These are phyloP conservation scores for Clavaria fumosa DNA, from an alignment of 768 basidiomycete species.

Conservation along the genomic window DNA sequence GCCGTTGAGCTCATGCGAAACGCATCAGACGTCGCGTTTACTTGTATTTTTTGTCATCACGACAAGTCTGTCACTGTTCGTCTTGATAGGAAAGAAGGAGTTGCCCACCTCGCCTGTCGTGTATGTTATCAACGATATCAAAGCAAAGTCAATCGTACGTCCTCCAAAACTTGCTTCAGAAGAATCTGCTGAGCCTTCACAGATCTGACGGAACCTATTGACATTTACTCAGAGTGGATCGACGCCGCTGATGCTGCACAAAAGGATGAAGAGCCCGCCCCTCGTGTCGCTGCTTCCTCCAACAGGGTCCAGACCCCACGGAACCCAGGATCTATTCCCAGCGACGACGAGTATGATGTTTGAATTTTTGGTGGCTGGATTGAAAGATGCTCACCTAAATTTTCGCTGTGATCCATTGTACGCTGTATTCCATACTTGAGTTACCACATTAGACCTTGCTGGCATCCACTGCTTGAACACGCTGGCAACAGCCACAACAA, in stretches of 20 bases:
- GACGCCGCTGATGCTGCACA: constrained; percentile 78
- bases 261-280: constrained; percentile 39
- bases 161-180: constrained; percentile 5
- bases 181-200: constrained; percentile 6
- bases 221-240: constrained; percentile 88
- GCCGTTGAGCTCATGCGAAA: constrained; percentile 1
- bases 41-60: constrained; percentile 81
- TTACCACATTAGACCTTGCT: too few species aligned
- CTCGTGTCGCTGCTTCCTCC: constrained; percentile 36
- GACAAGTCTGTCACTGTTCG: constrained; percentile 79
- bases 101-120: constrained; percentile 67
- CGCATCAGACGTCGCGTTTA: constrained; percentile 59
- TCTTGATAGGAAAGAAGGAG: constrained; percentile 72
- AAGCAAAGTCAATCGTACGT: constrained; percentile 69
- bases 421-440: too few species aligned
- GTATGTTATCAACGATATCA: constrained; percentile 81
- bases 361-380: too few species aligned
- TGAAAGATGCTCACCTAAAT: too few species aligned
- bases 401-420: too few species aligned
- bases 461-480: too few species aligned
- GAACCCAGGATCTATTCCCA: constrained; percentile 29
- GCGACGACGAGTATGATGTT: constrained; percentile 39
- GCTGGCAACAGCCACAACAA: too few species aligned
- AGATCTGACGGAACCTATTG: constrained; percentile 81
- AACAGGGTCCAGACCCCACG: constrained; percentile 33